phyloP scores from a whole-genome alignment of 2,329 filamentous ascomycete species.

The Xenosphaeropsis pyriputrescens region DNA sequence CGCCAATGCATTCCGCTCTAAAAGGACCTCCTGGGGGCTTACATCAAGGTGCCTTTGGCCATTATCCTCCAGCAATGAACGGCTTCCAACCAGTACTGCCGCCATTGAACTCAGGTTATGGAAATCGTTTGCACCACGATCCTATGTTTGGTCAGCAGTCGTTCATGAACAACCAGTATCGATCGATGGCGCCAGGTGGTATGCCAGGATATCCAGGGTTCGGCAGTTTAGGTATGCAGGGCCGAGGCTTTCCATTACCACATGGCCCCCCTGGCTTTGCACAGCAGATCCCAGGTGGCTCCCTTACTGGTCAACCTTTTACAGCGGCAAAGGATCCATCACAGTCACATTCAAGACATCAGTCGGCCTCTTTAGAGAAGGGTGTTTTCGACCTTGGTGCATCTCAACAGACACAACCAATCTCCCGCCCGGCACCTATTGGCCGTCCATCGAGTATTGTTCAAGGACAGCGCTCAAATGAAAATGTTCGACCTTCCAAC shows the following conservation, averaged over 20 bases:
- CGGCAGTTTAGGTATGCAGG: conserved; percentile 33
- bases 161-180: conserved; percentile 34
- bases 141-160: conserved; percentile 38
- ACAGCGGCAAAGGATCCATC: conserved; percentile 23
- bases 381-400: conserved; percentile 19
- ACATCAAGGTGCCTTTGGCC: conserved; percentile 24
- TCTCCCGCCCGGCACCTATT: conserved; percentile 73
- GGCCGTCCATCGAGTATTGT: conserved; percentile 68
- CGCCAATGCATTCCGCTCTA: conserved; percentile 41
- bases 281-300: conserved; percentile 25
- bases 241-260: conserved; percentile 20
- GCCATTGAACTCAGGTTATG: conserved; percentile 27
- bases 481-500: conserved; percentile 24
- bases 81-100: conserved; percentile 30
- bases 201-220: conserved; percentile 43
- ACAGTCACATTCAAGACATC: conserved; percentile 58
- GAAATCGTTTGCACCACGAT: conserved; percentile 24
- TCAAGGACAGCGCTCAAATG: conserved; percentile 29
- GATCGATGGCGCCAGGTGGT: conserved; percentile 34
- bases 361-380: conserved; percentile 54
- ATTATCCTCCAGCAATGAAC: conserved; percentile 42
- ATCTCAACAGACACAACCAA: conserved; percentile 48
- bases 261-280: conserved; percentile 39
- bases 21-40: conserved; percentile 40
- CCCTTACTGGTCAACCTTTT: conserved; percentile 23